Conservation (phyloP, 2,329 filamentous ascomycete genomes). For the Pyricularia grisea region DNA sequence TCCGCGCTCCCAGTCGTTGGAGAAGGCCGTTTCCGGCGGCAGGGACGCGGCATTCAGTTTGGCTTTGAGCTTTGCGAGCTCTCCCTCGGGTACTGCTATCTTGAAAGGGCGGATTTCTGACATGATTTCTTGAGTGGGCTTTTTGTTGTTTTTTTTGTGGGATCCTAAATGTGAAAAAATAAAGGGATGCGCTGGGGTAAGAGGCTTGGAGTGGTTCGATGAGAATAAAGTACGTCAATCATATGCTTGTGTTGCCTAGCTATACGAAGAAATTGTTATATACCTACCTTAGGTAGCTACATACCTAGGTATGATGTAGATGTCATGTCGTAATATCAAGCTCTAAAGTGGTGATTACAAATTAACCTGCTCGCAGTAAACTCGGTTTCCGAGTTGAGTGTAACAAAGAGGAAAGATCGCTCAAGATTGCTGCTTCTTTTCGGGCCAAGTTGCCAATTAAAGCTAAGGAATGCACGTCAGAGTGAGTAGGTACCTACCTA, state of each 20-base stretch:
- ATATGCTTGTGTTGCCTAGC: neutral
- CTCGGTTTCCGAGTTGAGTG: neutral
- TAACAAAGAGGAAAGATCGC: too few species aligned
- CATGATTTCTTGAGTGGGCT: neutral
- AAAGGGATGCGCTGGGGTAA: neutral
- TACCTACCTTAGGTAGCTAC: too few species aligned
- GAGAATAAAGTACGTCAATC: neutral
- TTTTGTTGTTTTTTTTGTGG: too few species aligned
- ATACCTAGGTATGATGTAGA: neutral
- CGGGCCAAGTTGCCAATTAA: neutral
- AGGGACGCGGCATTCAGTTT: neutral
- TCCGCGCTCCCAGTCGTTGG: slow-evolving; percentile 40
- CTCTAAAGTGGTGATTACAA: neutral
- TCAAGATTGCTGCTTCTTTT: neutral
- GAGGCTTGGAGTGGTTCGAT: neutral
- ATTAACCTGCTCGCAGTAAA: neutral
- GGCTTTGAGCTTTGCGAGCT: neutral
- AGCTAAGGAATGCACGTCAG: neutral
- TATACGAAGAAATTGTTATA: neutral
- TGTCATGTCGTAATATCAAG: neutral
- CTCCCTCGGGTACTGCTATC: neutral
- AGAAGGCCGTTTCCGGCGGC: slow-evolving; percentile 16
- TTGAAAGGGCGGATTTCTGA: neutral
- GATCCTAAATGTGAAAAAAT: neutral
- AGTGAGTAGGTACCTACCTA: neutral